Base-by-base conservation (phyloP, 2,329 filamentous ascomycete genomes). In the Coccinonectria pachysandricola region DNA sequence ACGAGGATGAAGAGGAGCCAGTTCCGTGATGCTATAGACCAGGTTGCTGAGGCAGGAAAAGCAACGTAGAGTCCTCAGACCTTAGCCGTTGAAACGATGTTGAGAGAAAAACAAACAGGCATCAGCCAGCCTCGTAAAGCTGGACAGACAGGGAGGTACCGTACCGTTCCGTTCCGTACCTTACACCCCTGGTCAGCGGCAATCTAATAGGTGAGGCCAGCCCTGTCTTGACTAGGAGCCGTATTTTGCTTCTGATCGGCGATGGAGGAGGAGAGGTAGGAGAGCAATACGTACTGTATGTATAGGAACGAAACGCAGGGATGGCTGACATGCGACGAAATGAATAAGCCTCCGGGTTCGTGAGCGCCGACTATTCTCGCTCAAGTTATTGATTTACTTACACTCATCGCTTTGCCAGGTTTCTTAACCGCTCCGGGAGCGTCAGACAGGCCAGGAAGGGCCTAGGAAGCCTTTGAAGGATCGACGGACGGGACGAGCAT, bases 11-110 rank as follows among this genome's bases (percentile, higher is more conserved):
- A 8, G 20, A 21, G 20, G 17, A 19, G 17, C 17, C 17, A 19
- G 17, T 23, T 39, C 22, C 26, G 32, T 38, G 32, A 45, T n/a
- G n/a, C n/a, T 42, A 42, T 40, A 34, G 34, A 34, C 39, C 24
- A 31, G 30, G 32, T 27, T 30, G 35, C 35, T 37, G 35, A 28
- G 36, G 32, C 29, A 29, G 32, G 39, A 35, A 40, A 39, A 38
- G 34, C 31, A 37, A 41, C 32, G n/a, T n/a, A n/a, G n/a, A n/a
- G n/a, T n/a, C n/a, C n/a, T n/a, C n/a, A n/a, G n/a, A 40, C 30
- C 30, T 39, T 37, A 42, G 35, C 32, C 33, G 33, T 45, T 42
- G 29, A 19, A 27, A n/a, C n/a, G n/a, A n/a, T n/a, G n/a, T n/a
- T n/a, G n/a, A n/a, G n/a, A n/a, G n/a, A n/a, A n/a, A n/a, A n/a